These are phyloP conservation scores for Coniosporium tulheliwenetii DNA, from an alignment of 2,329 filamentous ascomycete species.

Conservation along the genomic window DNA sequence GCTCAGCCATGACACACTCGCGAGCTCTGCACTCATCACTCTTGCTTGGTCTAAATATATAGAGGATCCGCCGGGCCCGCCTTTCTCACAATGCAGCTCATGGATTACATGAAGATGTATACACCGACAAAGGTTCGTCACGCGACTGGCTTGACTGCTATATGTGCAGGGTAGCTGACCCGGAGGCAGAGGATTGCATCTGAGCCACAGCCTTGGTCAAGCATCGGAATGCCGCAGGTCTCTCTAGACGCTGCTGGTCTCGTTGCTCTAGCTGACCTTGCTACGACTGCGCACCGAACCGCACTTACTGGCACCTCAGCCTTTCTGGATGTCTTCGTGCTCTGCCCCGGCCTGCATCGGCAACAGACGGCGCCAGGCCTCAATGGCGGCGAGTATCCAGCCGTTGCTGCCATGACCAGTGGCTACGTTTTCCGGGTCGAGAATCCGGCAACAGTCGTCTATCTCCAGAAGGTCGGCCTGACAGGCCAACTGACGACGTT, in stretches of 20 bases:
- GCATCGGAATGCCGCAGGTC: constrained; percentile 1
- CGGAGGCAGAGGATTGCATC: not conserved
- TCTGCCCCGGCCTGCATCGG: constrained; percentile 45
- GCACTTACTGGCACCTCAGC: constrained; percentile 40
- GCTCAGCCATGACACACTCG: no score
- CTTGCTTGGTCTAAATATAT: no score
- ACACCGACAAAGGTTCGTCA: no score
- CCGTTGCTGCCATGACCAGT: constrained; percentile 25
- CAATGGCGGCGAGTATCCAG: constrained; percentile 24
- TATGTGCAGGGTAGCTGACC: no score
- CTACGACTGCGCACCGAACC: constrained; percentile 39
- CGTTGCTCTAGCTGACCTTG: constrained; percentile 43
- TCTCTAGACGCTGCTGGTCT: constrained; percentile 31
- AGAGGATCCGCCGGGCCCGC: no score
- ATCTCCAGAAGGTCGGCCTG: constrained; percentile 20
- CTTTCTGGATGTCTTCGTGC: constrained; percentile 39
- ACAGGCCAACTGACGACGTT: constrained; percentile 14
- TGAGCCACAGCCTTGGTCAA: not conserved
- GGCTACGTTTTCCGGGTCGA: constrained; percentile 28
- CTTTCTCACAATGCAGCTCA: no score
- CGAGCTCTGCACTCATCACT: no score
- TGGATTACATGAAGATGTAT: no score
- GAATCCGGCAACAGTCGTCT: constrained; percentile 39
- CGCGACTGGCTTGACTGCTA: no score
- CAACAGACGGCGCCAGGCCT: constrained; percentile 41